Conservation (phyloP, 202 grass and related monocot genomes). For the Bolboschoenoplectus hybrid region DNA sequence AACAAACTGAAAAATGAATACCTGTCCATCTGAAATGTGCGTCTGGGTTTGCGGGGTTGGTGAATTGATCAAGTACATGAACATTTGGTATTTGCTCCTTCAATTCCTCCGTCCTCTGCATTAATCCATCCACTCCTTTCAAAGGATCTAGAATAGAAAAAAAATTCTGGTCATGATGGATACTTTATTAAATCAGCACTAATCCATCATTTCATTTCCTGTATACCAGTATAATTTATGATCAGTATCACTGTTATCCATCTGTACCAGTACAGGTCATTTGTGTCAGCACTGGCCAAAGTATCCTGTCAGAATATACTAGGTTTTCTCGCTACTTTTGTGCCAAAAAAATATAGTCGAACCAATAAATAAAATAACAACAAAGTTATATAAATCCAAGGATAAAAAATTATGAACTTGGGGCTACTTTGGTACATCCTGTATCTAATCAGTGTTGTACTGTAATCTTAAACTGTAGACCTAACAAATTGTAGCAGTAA, state of each 20-base stretch:
- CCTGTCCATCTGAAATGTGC: conserved; percentile 78
- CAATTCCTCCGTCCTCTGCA: conserved; percentile 62
- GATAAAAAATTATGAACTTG: background rate
- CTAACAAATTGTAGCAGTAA: conserved; percentile 12
- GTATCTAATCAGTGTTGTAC: background rate
- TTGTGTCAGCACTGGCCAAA: background rate
- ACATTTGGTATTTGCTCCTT: conserved; percentile 75
- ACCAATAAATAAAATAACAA: background rate
- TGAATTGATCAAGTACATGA: conserved; percentile 75
- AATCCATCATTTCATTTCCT: background rate
- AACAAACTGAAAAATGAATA: conserved; percentile 36
- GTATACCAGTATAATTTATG: background rate
- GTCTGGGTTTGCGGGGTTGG: conserved; percentile 66
- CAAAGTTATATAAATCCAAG: background rate
- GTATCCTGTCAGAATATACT: conserved; percentile 8
- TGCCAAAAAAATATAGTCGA: background rate
- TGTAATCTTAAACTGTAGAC: background rate
- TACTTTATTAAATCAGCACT: conserved; percentile 18
- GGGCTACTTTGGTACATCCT: background rate
- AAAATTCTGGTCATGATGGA: background rate
- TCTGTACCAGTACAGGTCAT: conserved; percentile 10
- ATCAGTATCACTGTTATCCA: background rate
- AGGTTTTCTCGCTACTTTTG: conserved; percentile 15
- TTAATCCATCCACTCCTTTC: conserved; percentile 51
- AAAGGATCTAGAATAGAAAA: conserved; percentile 61